phyloP scores from a whole-genome alignment of 1,284 basidiomycete species.

The Trametes versicolor region DNA sequence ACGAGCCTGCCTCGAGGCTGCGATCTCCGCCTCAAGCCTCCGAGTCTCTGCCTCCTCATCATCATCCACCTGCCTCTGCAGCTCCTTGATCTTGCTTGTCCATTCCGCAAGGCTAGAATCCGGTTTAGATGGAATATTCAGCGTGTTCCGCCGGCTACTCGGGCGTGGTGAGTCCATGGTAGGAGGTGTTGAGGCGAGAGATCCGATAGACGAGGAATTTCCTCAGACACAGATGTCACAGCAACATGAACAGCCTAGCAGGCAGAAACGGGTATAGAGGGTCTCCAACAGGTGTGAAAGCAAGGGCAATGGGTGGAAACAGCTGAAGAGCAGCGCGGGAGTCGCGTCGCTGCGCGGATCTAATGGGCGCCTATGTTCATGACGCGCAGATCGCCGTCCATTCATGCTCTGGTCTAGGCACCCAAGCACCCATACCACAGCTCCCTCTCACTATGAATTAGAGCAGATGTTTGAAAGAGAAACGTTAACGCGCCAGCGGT shows the following conservation, averaged over 20 bases:
- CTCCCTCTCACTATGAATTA: not conserved
- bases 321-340: not conserved
- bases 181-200: not conserved
- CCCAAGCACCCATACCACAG: not conserved
- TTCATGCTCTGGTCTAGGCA: not conserved
- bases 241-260: not conserved
- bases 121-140: constrained; percentile 53
- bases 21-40: constrained; percentile 80
- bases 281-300: not conserved
- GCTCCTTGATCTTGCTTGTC: constrained; percentile 79
- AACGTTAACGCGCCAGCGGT: constrained; percentile 5
- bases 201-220: not conserved
- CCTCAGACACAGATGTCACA: not conserved
- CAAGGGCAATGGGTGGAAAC: not conserved
- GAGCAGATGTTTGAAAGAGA: not conserved
- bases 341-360: not conserved
- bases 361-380: not conserved
- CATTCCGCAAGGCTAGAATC: constrained; percentile 79
- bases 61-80: constrained; percentile 81
- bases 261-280: not conserved
- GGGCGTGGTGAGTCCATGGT: constrained; percentile 19
- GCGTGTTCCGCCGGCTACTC: constrained; percentile 45
- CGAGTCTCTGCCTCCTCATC: constrained; percentile 80
- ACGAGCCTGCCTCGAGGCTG: constrained; percentile 72
- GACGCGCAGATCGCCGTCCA: not conserved